Percentiles rank a stretch among this genome's conserved stretches.
phyloP scores from a whole-genome alignment of 331 rosid genomes.

The Arachis monticola region DNA sequence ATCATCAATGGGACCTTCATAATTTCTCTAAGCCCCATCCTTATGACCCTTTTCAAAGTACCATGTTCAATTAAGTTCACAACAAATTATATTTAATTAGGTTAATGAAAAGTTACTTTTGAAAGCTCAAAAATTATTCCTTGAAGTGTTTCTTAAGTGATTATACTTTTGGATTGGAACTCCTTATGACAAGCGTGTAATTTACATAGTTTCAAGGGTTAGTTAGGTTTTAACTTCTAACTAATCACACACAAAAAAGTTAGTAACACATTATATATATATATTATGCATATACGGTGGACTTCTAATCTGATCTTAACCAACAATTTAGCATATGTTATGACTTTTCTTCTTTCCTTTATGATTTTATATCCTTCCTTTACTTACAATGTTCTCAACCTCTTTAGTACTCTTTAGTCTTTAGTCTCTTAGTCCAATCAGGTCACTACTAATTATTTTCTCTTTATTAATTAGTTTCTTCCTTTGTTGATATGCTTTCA shows the following conservation, averaged over 20 bases:
- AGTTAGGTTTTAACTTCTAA: conserved; percentile 23
- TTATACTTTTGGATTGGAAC: conserved; percentile 43
- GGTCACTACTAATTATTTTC: neutral
- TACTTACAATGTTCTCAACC: conserved; percentile 40
- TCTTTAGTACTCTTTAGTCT: neutral
- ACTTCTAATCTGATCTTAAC: conserved; percentile 27
- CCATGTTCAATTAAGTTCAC: conserved; percentile 38
- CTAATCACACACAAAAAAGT: conserved; percentile 35
- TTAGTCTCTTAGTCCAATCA: conserved; percentile 15
- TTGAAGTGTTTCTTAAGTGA: conserved; percentile 60
- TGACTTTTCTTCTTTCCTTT: conserved; percentile 29
- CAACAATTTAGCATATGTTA: conserved; percentile 22
- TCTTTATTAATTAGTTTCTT: conserved; percentile 16
- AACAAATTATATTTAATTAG: conserved; percentile 37
- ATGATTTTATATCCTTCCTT: conserved; percentile 31
- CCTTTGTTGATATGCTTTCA: conserved; percentile 20
- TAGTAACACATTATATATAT: neutral
- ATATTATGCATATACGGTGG: conserved; percentile 16
- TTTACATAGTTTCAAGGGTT: conserved; percentile 32
- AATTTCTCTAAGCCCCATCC: conserved; percentile 13
- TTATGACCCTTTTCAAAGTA: conserved; percentile 37
- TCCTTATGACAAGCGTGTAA: conserved; percentile 35
- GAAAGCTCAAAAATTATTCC: conserved; percentile 31
- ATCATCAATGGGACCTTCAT: conserved; percentile 46
- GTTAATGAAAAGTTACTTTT: conserved; percentile 39